Evolutionary conservation across 768 basidiomycete species (phyloP), one percentile per base, ranked within the genome.

Genomic region (Leccinum rimulosum): DNA sequence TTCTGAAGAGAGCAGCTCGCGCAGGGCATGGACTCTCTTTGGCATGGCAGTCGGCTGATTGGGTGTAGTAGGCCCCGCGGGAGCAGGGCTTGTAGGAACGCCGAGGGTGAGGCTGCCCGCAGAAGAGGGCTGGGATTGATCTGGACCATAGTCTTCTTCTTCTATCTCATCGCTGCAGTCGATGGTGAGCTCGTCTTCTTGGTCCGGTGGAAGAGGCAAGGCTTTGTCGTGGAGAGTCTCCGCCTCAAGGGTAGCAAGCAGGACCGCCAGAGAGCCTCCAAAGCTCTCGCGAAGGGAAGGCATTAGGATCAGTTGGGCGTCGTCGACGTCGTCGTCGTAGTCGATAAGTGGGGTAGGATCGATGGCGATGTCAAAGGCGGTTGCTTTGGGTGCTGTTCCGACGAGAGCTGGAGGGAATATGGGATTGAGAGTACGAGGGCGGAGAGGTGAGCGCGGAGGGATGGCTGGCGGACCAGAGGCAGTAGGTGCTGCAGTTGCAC

Each of bases 1-100:
- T 68, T 94, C 91, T 22, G 89, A 89, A 11, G 87, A 84, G 49
- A 93, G 79, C 28, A 94, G 74, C 63, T 94, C 92, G 53, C 84
- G 82, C 22, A 93, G 76, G 8, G 91, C 91, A 70, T 93, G 88
- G 25, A 84, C 80, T 38, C 92, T 82, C 74, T 93, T 93, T 28
- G 86, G 81, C 67, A 84, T 72, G 60, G 66, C 56, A 25, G 74
- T 60, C 50, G 72, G 71, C 56, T 62, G 77, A 22, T 73, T 66
- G n/a, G 75, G 68, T 12, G 69, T 66, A 38, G 60, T 47, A 40
- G 65, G 57, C 14, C 52, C 49, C 7, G 62, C n/a, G 30, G 55
- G 33, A 2, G 49, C 19, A 4, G 62, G 64, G 55, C 30, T 50
- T 11, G 59, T 33, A 27, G 62, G 58, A 1, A 43, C 12, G 30